A percentile compares a stretch with the other conserved stretches of the same genome.
Evolutionary conservation across 495 filamentous ascomycete species (phyloP).

Genomic region (Aspergillus diversus): DNA sequence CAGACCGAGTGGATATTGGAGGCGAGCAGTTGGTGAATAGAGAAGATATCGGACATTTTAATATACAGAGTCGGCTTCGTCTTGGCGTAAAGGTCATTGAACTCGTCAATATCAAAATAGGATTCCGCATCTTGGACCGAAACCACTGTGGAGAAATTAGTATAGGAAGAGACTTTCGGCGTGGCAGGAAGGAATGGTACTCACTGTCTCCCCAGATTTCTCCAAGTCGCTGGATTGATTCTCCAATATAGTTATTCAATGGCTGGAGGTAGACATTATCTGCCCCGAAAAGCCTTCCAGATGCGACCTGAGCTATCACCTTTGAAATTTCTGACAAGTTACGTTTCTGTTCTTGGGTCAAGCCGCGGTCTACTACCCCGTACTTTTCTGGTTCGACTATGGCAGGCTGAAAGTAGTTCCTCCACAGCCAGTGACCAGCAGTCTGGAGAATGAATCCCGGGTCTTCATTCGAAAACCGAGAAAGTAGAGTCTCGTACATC

Average conservation of each 20-base stretch:
- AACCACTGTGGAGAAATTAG: slow-evolving; percentile 62
- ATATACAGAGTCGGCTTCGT: slow-evolving; percentile 97
- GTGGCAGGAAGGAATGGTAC: slow-evolving; percentile 26
- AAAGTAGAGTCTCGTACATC: slow-evolving; percentile 75
- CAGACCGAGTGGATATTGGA: slow-evolving; percentile 76
- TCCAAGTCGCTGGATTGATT: slow-evolving; percentile 79
- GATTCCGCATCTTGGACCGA: slow-evolving; percentile 81
- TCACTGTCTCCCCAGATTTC: slow-evolving; percentile 71
- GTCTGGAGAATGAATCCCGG: slow-evolving; percentile 79
- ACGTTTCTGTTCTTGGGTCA: slow-evolving; percentile 89
- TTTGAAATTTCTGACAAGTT: slow-evolving; percentile 92
- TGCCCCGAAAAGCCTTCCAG: slow-evolving; percentile 83
- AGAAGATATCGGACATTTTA: slow-evolving; percentile 97
- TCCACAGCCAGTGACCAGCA: slow-evolving; percentile 89
- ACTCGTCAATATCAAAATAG: slow-evolving; percentile 97
- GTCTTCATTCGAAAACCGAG: slow-evolving; percentile 78
- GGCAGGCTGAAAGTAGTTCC: slow-evolving; percentile 89
- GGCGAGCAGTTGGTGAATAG: slow-evolving; percentile 87
- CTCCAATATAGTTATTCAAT: slow-evolving; percentile 84
- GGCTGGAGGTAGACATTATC: slow-evolving; percentile 97
- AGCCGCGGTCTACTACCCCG: slow-evolving; percentile 82
- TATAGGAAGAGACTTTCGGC: slow-evolving; percentile 1
- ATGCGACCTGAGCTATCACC: slow-evolving; percentile 83
- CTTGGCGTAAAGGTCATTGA: slow-evolving; percentile 94
- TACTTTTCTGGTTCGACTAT: slow-evolving; percentile 84